Percentiles rank a stretch among this genome's conserved stretches.
Evolutionary conservation across 129 eudicot species (phyloP).

Genomic region (Ambrosia artemisiifolia): DNA sequence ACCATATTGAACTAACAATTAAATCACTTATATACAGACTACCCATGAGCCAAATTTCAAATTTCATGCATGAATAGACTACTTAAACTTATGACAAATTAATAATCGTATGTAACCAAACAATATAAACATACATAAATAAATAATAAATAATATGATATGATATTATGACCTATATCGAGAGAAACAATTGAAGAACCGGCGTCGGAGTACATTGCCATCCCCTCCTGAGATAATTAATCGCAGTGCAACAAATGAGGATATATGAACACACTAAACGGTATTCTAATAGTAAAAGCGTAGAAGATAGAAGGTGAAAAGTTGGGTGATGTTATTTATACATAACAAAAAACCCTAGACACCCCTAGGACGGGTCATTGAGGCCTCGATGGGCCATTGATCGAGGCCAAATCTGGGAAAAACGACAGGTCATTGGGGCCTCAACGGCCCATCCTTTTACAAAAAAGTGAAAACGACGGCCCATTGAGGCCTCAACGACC

Average conservation of each 20-base stretch:
- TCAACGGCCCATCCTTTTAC: too few relatives aligned
- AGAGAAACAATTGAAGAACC: constrained; percentile 65
- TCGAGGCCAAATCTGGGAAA: too few relatives aligned
- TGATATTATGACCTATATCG: constrained; percentile 45
- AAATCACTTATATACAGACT: not conserved
- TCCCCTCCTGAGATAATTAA: not conserved
- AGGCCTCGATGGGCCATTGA: too few relatives aligned
- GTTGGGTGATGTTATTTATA: too few relatives aligned
- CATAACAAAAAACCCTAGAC: too few relatives aligned
- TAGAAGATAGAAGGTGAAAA: not conserved
- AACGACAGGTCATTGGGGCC: too few relatives aligned
- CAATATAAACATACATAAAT: not conserved
- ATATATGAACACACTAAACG: not conserved
- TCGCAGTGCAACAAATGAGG: constrained; percentile 4
- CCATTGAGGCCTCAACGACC: too few relatives aligned
- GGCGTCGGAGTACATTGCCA: constrained; percentile 36
- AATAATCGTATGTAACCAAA: not conserved
- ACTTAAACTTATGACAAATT: not conserved
- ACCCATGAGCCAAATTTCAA: not conserved
- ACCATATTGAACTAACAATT: not conserved
- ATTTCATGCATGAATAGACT: too few relatives aligned
- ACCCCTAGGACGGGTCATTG: too few relatives aligned
- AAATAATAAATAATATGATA: not conserved
- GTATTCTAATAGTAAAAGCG: too few relatives aligned
- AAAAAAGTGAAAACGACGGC: too few relatives aligned